These are phyloP conservation scores for Leccinellum rugosiceps DNA, from an alignment of 768 basidiomycete species.

Conservation along the genomic window DNA sequence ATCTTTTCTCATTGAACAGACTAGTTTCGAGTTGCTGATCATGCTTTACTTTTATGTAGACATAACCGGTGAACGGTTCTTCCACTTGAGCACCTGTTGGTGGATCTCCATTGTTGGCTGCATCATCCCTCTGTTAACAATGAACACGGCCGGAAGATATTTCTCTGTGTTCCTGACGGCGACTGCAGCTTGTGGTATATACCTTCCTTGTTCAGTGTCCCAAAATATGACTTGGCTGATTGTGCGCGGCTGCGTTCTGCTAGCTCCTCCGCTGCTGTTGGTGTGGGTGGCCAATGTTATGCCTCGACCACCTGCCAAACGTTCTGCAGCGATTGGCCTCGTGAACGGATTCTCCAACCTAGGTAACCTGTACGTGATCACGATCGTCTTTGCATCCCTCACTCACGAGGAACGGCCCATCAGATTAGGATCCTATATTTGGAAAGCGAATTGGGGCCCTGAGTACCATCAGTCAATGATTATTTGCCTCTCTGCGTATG, in stretches of 20 bases:
- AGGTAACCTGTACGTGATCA: conserved; percentile 50
- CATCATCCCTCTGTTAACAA: conserved; percentile 56
- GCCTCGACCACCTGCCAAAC: conserved; percentile 57
- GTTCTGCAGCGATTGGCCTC: conserved; percentile 54
- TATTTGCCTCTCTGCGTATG: conserved; percentile 40
- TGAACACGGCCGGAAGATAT: conserved; percentile 51
- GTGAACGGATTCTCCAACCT: conserved; percentile 59
- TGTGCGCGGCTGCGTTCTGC: not conserved
- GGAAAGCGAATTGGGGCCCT: conserved; percentile 59
- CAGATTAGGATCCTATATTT: conserved; percentile 61
- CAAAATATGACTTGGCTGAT: not conserved
- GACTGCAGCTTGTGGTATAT: conserved; percentile 43
- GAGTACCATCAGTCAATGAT: conserved; percentile 60
- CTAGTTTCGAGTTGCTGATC: not conserved
- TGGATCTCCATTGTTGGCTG: conserved; percentile 61
- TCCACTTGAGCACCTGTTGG: conserved; percentile 56
- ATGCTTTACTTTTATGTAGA: conserved; percentile 32
- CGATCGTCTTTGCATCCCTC: not conserved
- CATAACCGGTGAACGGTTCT: conserved; percentile 60
- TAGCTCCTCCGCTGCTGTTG: conserved; percentile 42
- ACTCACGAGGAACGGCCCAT: not conserved
- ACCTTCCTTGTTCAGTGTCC: not conserved
- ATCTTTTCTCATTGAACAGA: not conserved
- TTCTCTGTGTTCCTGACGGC: conserved; percentile 65
- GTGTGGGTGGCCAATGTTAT: conserved; percentile 64